Conservation (phyloP, 2,329 filamentous ascomycete genomes). For the Neoscytalidium dimidiatum region DNA sequence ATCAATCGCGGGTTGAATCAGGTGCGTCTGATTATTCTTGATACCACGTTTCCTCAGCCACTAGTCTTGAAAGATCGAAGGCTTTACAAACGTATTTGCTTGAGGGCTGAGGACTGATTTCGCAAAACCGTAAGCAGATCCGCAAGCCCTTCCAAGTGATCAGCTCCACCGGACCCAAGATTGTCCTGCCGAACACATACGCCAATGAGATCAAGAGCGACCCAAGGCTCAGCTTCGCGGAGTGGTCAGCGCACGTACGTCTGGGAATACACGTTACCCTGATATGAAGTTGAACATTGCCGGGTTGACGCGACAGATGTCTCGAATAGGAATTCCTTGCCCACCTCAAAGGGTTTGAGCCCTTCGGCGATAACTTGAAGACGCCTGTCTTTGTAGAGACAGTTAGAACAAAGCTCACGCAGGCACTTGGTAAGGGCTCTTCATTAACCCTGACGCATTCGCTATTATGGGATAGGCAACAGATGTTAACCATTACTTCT, state of each 20-base stretch:
- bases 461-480: background rate
- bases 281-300: too few species aligned
- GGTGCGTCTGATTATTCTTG: too few species aligned
- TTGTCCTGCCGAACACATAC: background rate
- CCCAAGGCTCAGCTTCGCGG: background rate
- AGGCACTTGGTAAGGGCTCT: conserved; percentile 1
- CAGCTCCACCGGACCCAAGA: background rate
- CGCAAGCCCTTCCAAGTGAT: background rate
- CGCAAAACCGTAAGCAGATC: background rate
- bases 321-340: background rate
- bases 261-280: too few species aligned
- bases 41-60: too few species aligned
- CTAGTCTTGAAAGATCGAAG: too few species aligned
- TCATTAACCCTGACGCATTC: background rate
- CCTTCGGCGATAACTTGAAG: background rate
- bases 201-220: background rate
- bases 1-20: background rate
- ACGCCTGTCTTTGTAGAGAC: background rate
- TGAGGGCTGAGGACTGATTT: background rate
- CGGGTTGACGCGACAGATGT: too few species aligned
- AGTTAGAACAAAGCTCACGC: background rate
- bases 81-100: too few species aligned
- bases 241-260: too few species aligned
- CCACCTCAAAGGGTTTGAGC: background rate
- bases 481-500: too few species aligned